Conservation (phyloP, 192 early-diverging fungal genomes). For the Coemansia sp. region DNA sequence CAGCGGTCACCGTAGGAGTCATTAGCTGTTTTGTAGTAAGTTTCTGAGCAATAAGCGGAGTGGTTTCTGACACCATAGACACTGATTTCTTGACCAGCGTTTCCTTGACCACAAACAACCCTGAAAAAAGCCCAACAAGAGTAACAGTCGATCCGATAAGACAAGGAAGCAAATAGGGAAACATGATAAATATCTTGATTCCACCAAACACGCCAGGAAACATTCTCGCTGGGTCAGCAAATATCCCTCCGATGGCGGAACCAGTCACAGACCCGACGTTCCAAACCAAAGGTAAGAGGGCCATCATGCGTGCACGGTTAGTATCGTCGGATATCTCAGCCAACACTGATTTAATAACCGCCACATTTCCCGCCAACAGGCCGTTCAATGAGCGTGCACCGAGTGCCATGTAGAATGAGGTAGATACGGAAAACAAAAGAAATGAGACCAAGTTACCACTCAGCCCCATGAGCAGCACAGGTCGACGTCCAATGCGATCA, state of each 20-base stretch:
- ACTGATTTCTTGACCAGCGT: constrained; percentile 33
- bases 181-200: constrained; percentile 60
- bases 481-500: constrained; percentile 82
- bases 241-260: constrained; percentile 79
- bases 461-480: constrained; percentile 78
- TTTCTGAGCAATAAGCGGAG: constrained; percentile 10
- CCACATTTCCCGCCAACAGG: constrained; percentile 76
- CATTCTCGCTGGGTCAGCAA: constrained; percentile 61
- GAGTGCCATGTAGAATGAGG: constrained; percentile 63
- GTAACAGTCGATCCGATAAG: constrained; percentile 65
- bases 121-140: constrained; percentile 56
- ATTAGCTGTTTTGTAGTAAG: constrained; percentile 4
- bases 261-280: constrained; percentile 68
- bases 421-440: constrained; percentile 54
- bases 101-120: constrained; percentile 66
- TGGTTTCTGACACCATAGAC: not conserved
- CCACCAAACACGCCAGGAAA: constrained; percentile 67
- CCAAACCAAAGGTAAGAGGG: constrained; percentile 74
- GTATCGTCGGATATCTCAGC: constrained; percentile 83
- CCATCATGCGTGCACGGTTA: constrained; percentile 78
- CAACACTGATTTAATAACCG: constrained; percentile 81
- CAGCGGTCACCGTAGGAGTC: constrained; percentile 14
- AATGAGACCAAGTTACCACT: constrained; percentile 73
- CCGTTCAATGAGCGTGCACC: constrained; percentile 25
- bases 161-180: constrained; percentile 89